A percentile compares a stretch with the other conserved stretches of the same genome.
These are phyloP conservation scores for Yamadazyma takamatsuzukensis DNA, from an alignment of 805 yeast genomes.

Conservation along the genomic window DNA sequence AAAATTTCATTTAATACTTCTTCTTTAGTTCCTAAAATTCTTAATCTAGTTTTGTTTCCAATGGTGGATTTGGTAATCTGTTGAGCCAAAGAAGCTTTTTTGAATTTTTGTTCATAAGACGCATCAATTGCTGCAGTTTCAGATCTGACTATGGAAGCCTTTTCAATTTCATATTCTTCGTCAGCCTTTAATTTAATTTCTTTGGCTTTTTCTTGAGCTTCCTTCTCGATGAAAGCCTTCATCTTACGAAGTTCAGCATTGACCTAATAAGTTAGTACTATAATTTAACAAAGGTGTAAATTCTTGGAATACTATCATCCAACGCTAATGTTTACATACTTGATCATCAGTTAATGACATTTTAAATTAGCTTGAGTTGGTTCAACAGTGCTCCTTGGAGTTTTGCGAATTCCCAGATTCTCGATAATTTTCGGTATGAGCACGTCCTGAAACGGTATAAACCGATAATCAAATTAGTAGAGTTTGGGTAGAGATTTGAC, in stretches of 20 bases:
- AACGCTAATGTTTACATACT: constrained; percentile 18
- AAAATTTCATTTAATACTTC: constrained; percentile 72
- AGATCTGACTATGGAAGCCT: constrained; percentile 88
- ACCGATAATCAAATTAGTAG: too few relatives aligned
- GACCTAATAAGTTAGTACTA: too few relatives aligned
- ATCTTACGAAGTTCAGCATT: constrained; percentile 93
- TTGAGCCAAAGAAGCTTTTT: constrained; percentile 89
- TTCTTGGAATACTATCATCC: too few relatives aligned
- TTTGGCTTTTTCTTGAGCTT: constrained; percentile 97
- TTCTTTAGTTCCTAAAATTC: constrained; percentile 80
- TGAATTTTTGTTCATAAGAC: constrained; percentile 73
- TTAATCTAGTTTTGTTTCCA: constrained; percentile 91
- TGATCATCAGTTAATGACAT: constrained; percentile 32
- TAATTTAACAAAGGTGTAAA: background rate
- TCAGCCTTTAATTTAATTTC: constrained; percentile 95
- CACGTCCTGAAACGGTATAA: too few relatives aligned
- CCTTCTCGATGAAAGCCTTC: constrained; percentile 98
- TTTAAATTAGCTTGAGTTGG: constrained; percentile 4
- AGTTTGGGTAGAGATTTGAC: too few relatives aligned
- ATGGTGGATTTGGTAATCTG: constrained; percentile 95
- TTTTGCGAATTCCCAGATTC: too few relatives aligned
- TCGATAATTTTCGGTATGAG: background rate
- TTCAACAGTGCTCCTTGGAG: too few relatives aligned
- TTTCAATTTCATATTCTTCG: constrained; percentile 97
- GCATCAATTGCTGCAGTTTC: constrained; percentile 88